Conservation (phyloP, 371 early-diverging fungal genomes). For the Sporodiniella umbellata region DNA sequence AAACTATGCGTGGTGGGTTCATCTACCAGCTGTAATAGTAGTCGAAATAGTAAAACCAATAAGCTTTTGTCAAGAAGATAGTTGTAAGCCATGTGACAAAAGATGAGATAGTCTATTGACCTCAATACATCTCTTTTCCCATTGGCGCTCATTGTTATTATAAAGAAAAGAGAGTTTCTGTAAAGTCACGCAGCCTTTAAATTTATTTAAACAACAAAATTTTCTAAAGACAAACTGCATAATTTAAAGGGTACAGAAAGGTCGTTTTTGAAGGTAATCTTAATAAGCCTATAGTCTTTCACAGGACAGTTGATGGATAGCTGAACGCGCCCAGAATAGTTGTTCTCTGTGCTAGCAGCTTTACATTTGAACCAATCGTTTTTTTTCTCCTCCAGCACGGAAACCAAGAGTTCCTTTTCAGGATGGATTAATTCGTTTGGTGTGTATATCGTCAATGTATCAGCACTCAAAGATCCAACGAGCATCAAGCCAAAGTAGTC, state of each 20-base stretch:
- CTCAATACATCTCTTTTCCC: conserved; percentile 41
- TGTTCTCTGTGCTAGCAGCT: conserved; percentile 1
- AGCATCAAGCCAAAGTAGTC: conserved; percentile 52
- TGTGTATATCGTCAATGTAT: conserved; percentile 26
- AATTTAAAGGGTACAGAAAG: conserved; percentile 31
- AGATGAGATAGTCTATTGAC: conserved; percentile 39
- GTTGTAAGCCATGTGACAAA: conserved; percentile 39
- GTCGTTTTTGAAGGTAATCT: conserved; percentile 22
- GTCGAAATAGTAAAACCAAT: conserved; percentile 29
- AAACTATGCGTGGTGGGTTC: too few relatives aligned
- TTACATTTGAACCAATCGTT: conserved; percentile 29
- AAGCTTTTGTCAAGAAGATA: conserved; percentile 44
- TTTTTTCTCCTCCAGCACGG: conserved; percentile 20
- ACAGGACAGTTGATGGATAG: conserved; percentile 16
- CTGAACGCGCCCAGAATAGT: conserved; percentile 2
- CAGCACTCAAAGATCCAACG: conserved; percentile 29
- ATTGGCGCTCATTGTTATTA: conserved; percentile 30
- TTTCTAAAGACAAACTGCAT: conserved; percentile 36
- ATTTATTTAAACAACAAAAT: conserved; percentile 20
- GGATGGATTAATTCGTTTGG: conserved; percentile 20
- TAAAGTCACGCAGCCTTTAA: neutral
- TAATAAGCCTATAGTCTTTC: conserved; percentile 20
- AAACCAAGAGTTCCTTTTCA: conserved; percentile 21
- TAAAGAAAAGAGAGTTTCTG: conserved; percentile 25
- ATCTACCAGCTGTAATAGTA: conserved; percentile 37